phyloP scores from a whole-genome alignment of 2,329 filamentous ascomycete species.

The Paracorniculantispora psalliotae region DNA sequence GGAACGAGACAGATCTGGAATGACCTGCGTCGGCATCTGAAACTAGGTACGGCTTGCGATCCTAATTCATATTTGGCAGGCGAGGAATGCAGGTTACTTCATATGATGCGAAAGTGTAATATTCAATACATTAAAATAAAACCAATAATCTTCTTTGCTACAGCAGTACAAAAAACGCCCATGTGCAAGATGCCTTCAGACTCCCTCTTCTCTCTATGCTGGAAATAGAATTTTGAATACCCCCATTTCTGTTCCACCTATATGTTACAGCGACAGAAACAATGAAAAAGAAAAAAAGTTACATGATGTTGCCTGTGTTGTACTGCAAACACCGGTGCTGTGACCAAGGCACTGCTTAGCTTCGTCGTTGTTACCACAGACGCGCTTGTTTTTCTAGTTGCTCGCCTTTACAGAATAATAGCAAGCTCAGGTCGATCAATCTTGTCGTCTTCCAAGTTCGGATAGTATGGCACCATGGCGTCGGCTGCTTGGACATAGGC shows the following conservation, averaged over 20 bases:
- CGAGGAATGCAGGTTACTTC: not conserved
- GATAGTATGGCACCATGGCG: constrained; percentile 94
- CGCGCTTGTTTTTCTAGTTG: not conserved
- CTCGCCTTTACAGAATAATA: constrained; percentile 62
- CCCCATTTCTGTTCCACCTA: not conserved
- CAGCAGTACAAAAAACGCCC: constrained; percentile 8
- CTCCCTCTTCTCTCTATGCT: constrained; percentile 1
- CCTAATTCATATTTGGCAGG: not conserved
- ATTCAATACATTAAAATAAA: not conserved
- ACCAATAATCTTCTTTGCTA: not conserved
- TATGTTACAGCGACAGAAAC: constrained; percentile 5
- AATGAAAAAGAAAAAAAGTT: not conserved
- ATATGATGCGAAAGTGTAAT: not conserved
- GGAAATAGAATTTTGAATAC: not conserved
- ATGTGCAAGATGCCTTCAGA: constrained; percentile 4
- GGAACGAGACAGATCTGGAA: not conserved
- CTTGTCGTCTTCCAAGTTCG: constrained; percentile 74
- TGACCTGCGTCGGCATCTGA: not conserved
- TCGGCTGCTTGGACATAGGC: constrained; percentile 92
- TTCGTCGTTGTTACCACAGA: not conserved
- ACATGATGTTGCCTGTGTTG: not conserved
- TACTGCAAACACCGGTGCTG: not conserved
- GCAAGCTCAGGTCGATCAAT: constrained; percentile 75
- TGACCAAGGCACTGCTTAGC: not conserved
- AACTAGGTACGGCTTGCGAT: not conserved